phyloP scores from a whole-genome alignment of 352 stramenopile species.

The Globisporangium spiculum region DNA sequence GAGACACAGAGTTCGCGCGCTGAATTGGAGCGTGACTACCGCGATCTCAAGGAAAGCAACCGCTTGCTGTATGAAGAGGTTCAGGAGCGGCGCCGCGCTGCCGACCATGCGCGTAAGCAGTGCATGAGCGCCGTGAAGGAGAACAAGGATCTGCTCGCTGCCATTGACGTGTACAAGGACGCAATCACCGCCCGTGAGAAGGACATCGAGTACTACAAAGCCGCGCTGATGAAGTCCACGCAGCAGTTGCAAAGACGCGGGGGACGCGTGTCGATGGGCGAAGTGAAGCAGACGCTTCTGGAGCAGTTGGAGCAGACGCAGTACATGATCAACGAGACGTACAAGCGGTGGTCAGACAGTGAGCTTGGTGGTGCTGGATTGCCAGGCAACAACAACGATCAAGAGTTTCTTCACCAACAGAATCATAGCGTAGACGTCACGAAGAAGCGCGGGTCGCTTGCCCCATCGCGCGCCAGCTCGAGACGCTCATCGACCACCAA shows the following conservation, averaged over 20 bases:
- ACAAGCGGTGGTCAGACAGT: constrained; percentile 70
- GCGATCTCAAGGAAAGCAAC: constrained; percentile 66
- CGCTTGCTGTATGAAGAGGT: constrained; percentile 57
- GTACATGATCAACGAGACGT: constrained; percentile 72
- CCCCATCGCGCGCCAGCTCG: constrained; percentile 4
- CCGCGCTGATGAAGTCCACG: constrained; percentile 37
- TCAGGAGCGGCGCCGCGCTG: constrained; percentile 46
- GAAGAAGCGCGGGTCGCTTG: constrained; percentile 4
- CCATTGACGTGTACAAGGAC: constrained; percentile 66
- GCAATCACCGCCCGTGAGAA: constrained; percentile 55
- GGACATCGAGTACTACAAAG: constrained; percentile 67
- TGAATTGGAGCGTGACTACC: constrained; percentile 35
- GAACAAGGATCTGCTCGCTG: constrained; percentile 64
- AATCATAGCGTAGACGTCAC: neutral
- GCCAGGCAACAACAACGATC: constrained; percentile 9
- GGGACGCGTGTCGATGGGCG: constrained; percentile 47
- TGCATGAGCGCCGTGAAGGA: constrained; percentile 49
- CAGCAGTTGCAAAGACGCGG: constrained; percentile 38
- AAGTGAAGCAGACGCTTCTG: constrained; percentile 72
- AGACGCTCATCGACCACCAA: constrained; percentile 1
- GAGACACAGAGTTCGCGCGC: constrained; percentile 20
- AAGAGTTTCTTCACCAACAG: constrained; percentile 13
- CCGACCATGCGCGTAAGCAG: constrained; percentile 57
- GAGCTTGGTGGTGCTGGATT: constrained; percentile 29
- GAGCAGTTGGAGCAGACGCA: constrained; percentile 76